Evolutionary conservation across 1,284 basidiomycete genomes (phyloP).

Genomic region (Grifola frondosa): DNA sequence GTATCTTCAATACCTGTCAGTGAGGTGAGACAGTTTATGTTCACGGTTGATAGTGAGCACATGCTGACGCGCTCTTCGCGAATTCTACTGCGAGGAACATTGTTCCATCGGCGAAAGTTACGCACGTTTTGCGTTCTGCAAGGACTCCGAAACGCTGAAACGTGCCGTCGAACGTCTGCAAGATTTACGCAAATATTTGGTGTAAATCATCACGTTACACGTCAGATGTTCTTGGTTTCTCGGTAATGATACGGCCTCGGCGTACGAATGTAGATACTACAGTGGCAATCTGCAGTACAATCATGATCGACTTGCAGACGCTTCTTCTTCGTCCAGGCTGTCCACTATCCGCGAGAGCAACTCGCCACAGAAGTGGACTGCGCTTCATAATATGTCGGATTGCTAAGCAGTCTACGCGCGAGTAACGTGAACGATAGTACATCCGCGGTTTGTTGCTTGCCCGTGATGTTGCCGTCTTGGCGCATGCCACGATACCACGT

Average conservation of each 20-base stretch:
- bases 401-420: constrained; percentile 66
- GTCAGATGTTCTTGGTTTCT: not conserved
- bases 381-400: constrained; percentile 87
- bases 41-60: not conserved
- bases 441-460: constrained; percentile 75
- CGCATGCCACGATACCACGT: constrained; percentile 52
- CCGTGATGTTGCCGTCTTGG: constrained; percentile 39
- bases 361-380: constrained; percentile 41
- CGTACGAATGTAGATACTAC: not conserved
- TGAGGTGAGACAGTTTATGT: constrained; percentile 57
- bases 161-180: constrained; percentile 78
- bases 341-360: constrained; percentile 76
- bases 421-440: constrained; percentile 83
- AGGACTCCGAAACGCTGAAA: constrained; percentile 81
- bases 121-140: constrained; percentile 91
- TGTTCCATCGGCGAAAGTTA: constrained; percentile 82
- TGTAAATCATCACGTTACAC: constrained; percentile 10
- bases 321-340: constrained; percentile 36
- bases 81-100: constrained; percentile 92
- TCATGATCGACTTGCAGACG: not conserved
- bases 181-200: constrained; percentile 68
- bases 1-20: constrained; percentile 93
- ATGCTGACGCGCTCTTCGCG: constrained; percentile 8
- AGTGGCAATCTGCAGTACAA: not conserved
- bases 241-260: not conserved